These are phyloP conservation scores for Pseudocohnilembus persalinus DNA, from an alignment of 169 alveolate species.

Conservation along the genomic window DNA sequence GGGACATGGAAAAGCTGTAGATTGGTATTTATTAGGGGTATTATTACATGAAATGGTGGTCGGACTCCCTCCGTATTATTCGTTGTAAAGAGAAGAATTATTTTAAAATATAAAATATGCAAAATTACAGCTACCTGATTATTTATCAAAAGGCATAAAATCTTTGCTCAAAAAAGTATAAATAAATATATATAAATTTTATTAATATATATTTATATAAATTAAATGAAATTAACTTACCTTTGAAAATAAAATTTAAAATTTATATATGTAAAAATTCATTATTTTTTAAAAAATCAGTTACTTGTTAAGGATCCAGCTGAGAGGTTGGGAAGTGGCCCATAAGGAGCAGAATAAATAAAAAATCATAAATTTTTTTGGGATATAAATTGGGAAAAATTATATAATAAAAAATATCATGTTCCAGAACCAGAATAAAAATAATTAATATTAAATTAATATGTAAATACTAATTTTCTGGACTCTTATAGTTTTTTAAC, in stretches of 20 bases:
- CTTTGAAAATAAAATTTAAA: not conserved
- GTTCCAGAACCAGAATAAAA: not conserved
- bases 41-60: constrained; percentile 85
- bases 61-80: constrained; percentile 86
- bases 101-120: constrained; percentile 73
- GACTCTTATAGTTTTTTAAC: not conserved
- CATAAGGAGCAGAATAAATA: constrained; percentile 71
- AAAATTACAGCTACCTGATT: constrained; percentile 61
- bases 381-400: constrained; percentile 72
- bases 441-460: no score
- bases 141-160: constrained; percentile 50
- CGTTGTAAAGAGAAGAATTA: constrained; percentile 59
- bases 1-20: constrained; percentile 90
- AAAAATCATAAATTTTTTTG: constrained; percentile 72
- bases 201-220: constrained; percentile 15
- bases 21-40: constrained; percentile 89
- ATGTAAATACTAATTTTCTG: not conserved
- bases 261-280: not conserved
- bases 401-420: constrained; percentile 3
- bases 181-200: not conserved
- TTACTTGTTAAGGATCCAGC: constrained; percentile 72
- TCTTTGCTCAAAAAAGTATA: constrained; percentile 55
- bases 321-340: constrained; percentile 76
- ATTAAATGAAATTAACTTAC: no score
- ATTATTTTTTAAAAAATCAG: constrained; percentile 2